These are phyloP conservation scores for Microdochium trichocladiopsis DNA, from an alignment of 2,329 filamentous ascomycete genomes.

Conservation along the genomic window DNA sequence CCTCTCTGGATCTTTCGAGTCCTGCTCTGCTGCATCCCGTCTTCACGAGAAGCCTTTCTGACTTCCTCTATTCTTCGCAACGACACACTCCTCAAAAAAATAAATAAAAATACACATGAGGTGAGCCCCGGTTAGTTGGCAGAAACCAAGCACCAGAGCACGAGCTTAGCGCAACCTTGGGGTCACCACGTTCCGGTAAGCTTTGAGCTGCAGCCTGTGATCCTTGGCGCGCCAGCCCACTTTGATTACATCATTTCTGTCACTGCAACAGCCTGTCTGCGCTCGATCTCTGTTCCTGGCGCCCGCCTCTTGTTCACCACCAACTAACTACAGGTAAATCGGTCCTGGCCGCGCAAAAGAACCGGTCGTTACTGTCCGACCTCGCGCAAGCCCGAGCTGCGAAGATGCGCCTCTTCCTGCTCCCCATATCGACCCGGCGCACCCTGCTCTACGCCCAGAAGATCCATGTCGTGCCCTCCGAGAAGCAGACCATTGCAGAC, in stretches of 20 bases:
- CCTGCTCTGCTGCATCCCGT: too few species aligned
- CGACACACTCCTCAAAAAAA: too few species aligned
- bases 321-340: background rate
- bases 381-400: background rate
- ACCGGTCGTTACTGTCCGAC: too few species aligned
- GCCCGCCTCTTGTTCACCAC: background rate
- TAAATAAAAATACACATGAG: too few species aligned
- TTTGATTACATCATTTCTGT: background rate
- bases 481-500: slow-evolving; percentile 55
- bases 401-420: slow-evolving; percentile 84
- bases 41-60: too few species aligned
- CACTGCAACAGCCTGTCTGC: background rate
- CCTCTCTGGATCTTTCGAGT: too few species aligned
- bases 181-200: too few species aligned
- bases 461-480: slow-evolving; percentile 47
- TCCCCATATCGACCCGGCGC: slow-evolving; percentile 86
- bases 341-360: background rate
- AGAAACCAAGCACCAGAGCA: too few species aligned
- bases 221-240: background rate
- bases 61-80: too few species aligned
- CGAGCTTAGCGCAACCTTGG: too few species aligned
- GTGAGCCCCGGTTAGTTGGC: too few species aligned
- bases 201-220: background rate
- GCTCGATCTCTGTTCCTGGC: background rate
- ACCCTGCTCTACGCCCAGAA: slow-evolving; percentile 90